A percentile compares a stretch with the other conserved stretches of the same genome.
Evolutionary conservation across 164 flowering plant species (phyloP).

Genomic region (Litsea cubeba): DNA sequence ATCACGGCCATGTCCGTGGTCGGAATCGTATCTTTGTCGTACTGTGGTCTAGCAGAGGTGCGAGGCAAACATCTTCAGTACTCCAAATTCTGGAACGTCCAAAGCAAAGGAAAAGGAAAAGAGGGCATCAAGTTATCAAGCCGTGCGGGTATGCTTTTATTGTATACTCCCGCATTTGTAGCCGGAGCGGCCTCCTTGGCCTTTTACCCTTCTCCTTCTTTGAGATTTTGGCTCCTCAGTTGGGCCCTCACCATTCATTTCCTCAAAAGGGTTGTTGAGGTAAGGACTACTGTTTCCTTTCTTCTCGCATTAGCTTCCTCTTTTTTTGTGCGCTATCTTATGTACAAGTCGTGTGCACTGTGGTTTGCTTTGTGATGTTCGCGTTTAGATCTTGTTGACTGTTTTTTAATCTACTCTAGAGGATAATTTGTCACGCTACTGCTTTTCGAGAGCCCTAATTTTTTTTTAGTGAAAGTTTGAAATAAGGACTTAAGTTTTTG

Average conservation of each 20-base stretch:
- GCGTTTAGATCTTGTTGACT: not conserved
- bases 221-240: slow-evolving; percentile 34
- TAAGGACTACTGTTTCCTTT: not conserved
- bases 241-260: slow-evolving; percentile 56
- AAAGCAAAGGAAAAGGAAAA: not conserved
- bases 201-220: slow-evolving; percentile 13
- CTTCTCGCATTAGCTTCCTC: not conserved
- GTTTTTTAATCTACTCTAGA: too few relatives aligned
- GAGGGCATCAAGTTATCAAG: slow-evolving; percentile 19
- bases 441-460: too few relatives aligned
- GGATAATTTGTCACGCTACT: too few relatives aligned
- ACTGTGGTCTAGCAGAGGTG: slow-evolving; percentile 34
- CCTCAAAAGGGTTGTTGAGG: slow-evolving; percentile 65
- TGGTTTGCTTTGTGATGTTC: not conserved
- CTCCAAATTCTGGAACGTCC: slow-evolving; percentile 45
- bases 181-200: slow-evolving; percentile 29
- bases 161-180: slow-evolving; percentile 49
- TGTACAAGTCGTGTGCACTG: not conserved
- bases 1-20: slow-evolving; percentile 34
- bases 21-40: slow-evolving; percentile 16
- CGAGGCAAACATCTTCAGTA: slow-evolving; percentile 51
- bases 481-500: too few relatives aligned
- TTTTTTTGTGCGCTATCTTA: not conserved
- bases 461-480: too few relatives aligned
- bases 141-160: slow-evolving; percentile 43